Evolutionary conservation across 2,329 filamentous ascomycete genomes (phyloP).

Genomic region (Arthrocladium fulminans): DNA sequence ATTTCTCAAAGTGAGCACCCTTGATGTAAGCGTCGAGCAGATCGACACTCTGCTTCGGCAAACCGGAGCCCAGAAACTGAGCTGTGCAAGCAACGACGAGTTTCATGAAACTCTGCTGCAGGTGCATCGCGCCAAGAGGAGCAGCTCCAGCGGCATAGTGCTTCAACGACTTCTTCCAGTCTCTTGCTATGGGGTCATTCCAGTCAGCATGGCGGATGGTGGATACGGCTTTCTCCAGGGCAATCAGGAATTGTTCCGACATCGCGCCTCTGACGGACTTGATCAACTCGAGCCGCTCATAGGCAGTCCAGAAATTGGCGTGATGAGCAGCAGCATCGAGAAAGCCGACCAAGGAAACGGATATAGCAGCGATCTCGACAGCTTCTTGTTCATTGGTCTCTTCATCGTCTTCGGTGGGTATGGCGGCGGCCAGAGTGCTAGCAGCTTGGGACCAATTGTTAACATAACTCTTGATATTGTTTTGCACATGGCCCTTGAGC

Average conservation of each 20-base stretch:
- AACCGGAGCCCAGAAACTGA: slow-evolving; percentile 56
- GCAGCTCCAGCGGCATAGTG: slow-evolving; percentile 72
- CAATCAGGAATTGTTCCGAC: slow-evolving; percentile 74
- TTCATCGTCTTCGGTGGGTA: slow-evolving; percentile 48
- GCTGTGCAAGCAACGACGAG: slow-evolving; percentile 72
- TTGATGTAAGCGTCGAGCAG: slow-evolving; percentile 67
- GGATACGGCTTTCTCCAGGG: slow-evolving; percentile 81
- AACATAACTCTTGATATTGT: slow-evolving; percentile 63
- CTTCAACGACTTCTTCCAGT: slow-evolving; percentile 80
- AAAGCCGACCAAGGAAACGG: slow-evolving; percentile 82
- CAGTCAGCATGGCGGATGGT: slow-evolving; percentile 73
- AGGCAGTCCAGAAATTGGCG: slow-evolving; percentile 69
- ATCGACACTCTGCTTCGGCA: slow-evolving; percentile 52
- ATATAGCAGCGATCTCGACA: slow-evolving; percentile 62
- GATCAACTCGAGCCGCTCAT: slow-evolving; percentile 65
- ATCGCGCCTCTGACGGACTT: slow-evolving; percentile 63
- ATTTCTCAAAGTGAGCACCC: slow-evolving; percentile 38
- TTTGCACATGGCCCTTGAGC: slow-evolving; percentile 57
- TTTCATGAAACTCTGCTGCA: slow-evolving; percentile 82
- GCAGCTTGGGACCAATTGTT: slow-evolving; percentile 59
- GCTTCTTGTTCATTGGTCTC: slow-evolving; percentile 47
- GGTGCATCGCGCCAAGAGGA: slow-evolving; percentile 80
- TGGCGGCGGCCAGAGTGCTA: slow-evolving; percentile 44
- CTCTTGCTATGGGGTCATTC: slow-evolving; percentile 56
- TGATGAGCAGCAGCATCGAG: slow-evolving; percentile 71